These are phyloP conservation scores for Bauhinia variegata DNA, from an alignment of 306 rosid genomes.

Conservation along the genomic window DNA sequence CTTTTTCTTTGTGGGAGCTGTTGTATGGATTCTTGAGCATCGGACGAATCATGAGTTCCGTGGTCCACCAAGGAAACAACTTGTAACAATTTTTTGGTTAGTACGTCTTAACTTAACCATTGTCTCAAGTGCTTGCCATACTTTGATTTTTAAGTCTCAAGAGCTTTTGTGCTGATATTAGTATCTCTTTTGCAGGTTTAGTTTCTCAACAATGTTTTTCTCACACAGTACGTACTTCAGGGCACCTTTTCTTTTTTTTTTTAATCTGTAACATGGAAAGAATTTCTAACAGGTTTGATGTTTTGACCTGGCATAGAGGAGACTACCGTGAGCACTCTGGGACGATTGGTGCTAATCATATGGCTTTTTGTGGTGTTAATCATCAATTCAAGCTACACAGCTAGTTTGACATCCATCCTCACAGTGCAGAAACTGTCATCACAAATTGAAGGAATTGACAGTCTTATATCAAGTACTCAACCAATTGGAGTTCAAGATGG, in stretches of 20 bases:
- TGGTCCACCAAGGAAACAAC: slow-evolving; percentile 78
- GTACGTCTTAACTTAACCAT: slow-evolving; percentile 38
- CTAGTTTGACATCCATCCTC: slow-evolving; percentile 93
- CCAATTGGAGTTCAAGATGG: slow-evolving; percentile 86
- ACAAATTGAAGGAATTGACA: slow-evolving; percentile 75
- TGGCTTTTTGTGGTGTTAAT: slow-evolving; percentile 92
- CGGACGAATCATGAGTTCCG: slow-evolving; percentile 77
- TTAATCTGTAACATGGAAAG: too few species aligned
- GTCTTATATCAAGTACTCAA: slow-evolving; percentile 62
- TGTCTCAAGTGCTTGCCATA: slow-evolving; percentile 7
- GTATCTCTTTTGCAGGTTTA: slow-evolving; percentile 74
- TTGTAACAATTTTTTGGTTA: slow-evolving; percentile 80
- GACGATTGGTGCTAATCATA: slow-evolving; percentile 76
- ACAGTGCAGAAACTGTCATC: slow-evolving; percentile 75
- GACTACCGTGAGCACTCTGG: slow-evolving; percentile 76
- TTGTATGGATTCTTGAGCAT: slow-evolving; percentile 96
- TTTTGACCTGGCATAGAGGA: slow-evolving; percentile 58
- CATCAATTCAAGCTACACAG: slow-evolving; percentile 90
- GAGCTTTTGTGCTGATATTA: slow-evolving; percentile 14
- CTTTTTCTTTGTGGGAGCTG: slow-evolving; percentile 78
- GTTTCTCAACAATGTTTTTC: slow-evolving; percentile 89
- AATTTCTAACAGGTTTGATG: slow-evolving; percentile 37
- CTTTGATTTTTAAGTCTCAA: slow-evolving; percentile 9
- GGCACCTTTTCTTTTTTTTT: too few species aligned
- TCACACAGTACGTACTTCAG: slow-evolving; percentile 76